phyloP scores from a whole-genome alignment of 1,284 basidiomycete species.

The Ustilago lituana region DNA sequence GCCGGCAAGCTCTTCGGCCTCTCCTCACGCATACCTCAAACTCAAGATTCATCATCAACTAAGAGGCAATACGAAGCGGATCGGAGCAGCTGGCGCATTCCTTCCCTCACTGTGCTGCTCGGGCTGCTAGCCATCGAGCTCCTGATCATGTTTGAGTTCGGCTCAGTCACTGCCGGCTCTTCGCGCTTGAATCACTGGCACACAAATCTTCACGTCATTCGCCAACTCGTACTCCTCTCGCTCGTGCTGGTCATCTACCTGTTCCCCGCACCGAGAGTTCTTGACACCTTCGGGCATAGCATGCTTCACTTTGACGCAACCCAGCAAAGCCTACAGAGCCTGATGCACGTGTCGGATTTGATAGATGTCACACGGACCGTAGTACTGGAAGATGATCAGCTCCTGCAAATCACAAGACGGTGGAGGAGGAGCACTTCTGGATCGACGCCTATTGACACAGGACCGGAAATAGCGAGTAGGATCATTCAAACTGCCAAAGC shows the following conservation, averaged over 20 bases:
- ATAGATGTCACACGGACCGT: conserved; percentile 16
- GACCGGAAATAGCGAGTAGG: conserved; percentile 7
- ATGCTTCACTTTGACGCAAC: conserved; percentile 25
- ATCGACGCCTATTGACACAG: too few relatives aligned
- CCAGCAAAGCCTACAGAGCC: conserved; percentile 26
- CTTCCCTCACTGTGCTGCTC: conserved; percentile 15
- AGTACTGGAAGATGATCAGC: conserved; percentile 18
- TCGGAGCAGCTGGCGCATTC: conserved; percentile 28
- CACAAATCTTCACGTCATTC: conserved; percentile 32
- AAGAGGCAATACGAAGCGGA: conserved; percentile 17
- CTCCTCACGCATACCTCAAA: neutral
- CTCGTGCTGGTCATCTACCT: conserved; percentile 36
- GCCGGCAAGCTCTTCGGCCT: conserved; percentile 9
- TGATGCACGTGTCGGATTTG: conserved; percentile 30
- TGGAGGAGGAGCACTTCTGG: conserved; percentile 2
- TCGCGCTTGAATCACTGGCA: conserved; percentile 45
- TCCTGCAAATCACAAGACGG: conserved; percentile 12
- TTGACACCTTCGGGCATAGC: conserved; percentile 24
- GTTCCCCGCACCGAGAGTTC: conserved; percentile 9
- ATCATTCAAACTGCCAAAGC: conserved; percentile 9
- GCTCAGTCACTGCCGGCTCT: conserved; percentile 19
- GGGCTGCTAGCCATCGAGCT: conserved; percentile 20
- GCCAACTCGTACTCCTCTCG: conserved; percentile 22
- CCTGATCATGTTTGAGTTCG: conserved; percentile 43
- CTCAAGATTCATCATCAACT: neutral